Percentiles rank a stretch among this genome's conserved stretches.
Conservation (phyloP, 1,284 basidiomycete species). For the Cryptococcus sp. region DNA sequence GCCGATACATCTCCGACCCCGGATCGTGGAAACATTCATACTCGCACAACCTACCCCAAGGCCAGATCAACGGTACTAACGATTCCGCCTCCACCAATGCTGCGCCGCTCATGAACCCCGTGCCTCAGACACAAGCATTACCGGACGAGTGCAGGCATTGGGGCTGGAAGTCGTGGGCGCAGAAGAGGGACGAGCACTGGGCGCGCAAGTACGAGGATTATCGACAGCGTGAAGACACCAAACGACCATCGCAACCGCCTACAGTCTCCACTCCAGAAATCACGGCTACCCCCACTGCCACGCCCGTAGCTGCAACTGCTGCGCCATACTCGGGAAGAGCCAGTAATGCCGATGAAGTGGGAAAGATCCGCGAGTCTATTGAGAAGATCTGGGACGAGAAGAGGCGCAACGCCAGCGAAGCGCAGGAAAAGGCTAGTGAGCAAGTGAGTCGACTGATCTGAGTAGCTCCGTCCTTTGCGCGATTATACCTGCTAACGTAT, state of each 20-base stretch:
- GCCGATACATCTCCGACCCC: constrained; percentile 8
- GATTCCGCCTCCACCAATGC: too few species aligned
- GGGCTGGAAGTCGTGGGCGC: too few species aligned
- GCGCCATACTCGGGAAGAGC: background rate
- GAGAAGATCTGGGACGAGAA: constrained; percentile 30
- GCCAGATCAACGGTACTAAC: too few species aligned
- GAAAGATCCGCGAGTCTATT: constrained; percentile 22
- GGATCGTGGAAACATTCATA: background rate
- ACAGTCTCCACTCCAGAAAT: background rate
- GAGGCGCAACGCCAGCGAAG: constrained; percentile 15
- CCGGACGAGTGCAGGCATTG: too few species aligned
- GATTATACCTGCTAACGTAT: background rate
- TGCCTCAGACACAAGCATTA: too few species aligned
- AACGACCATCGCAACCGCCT: background rate
- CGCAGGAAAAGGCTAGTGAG: constrained; percentile 26
- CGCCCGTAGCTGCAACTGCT: background rate
- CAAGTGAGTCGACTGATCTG: constrained; percentile 15
- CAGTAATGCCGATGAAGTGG: constrained; percentile 17
- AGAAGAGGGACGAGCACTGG: too few species aligned
- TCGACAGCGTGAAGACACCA: background rate
- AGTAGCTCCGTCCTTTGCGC: too few species aligned
- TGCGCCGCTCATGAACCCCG: too few species aligned
- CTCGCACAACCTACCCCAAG: too few species aligned
- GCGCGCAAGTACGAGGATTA: too few species aligned
- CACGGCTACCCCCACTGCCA: too few species aligned